Percentiles rank a stretch among this genome's conserved stretches.
Evolutionary conservation across 345 rosid genomes (phyloP).

Genomic region (Citrus hindsii): DNA sequence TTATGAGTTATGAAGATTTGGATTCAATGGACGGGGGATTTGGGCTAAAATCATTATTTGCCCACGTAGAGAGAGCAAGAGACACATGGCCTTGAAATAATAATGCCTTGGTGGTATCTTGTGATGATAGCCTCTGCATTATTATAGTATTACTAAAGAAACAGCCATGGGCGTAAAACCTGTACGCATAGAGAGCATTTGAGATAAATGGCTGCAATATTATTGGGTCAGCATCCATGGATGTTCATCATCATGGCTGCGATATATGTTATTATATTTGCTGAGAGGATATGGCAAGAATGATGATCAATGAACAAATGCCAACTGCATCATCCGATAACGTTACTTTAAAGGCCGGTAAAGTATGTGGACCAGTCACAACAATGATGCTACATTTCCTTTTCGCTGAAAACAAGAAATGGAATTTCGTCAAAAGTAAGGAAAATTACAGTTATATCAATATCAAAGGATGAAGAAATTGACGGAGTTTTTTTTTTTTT

Average conservation of each 20-base stretch:
- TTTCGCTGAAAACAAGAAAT: neutral
- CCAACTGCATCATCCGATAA: no score
- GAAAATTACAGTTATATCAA: neutral
- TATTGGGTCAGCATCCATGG: neutral
- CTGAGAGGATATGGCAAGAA: no score
- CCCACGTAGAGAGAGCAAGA: neutral
- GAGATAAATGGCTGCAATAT: neutral
- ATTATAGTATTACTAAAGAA: neutral
- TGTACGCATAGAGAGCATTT: neutral
- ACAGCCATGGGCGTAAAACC: neutral
- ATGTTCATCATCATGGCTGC: no score
- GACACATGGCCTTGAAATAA: neutral
- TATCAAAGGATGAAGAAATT: no score
- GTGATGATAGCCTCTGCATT: neutral
- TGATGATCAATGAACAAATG: no score
- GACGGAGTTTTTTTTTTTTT: no score
- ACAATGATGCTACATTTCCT: no score
- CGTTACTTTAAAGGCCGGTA: no score
- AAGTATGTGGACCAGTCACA: no score
- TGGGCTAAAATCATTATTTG: neutral
- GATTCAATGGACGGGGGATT: constrained; percentile 4
- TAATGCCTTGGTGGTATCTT: neutral
- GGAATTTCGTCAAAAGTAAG: neutral
- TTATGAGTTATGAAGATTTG: neutral
- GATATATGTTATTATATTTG: no score